Evolutionary conservation across 2,329 filamentous ascomycete genomes (phyloP), one percentile per base, ranked within the genome.

Genomic region (Colletotrichum gigasporum): DNA sequence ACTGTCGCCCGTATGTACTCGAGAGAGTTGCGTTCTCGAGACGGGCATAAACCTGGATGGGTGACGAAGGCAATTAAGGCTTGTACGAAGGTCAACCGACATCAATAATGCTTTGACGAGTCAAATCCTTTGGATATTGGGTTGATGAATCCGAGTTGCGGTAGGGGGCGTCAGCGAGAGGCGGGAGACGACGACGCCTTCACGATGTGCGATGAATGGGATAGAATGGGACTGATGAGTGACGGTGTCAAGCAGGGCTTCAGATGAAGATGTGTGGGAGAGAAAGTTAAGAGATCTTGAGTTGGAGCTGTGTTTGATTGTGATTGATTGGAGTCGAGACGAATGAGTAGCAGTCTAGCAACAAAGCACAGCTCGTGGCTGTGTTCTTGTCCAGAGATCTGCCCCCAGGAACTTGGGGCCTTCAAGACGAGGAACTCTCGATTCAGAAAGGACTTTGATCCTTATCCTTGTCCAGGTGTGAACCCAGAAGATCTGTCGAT

Each of bases 31-130:
- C 63, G 78, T 81, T 82, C 84, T 83, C 72, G 83, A 85, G 71
- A 84, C 77, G 77, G 83, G 79, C 83, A 85, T 85, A 77, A 85
- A 86, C 74, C 83, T 83, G 70, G 81, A 82, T 64, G 84, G 84
- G 75, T 85, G 82, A 72, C 82, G 82, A 73, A 86, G 79, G 76
- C 84, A 86, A 68, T 85, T 81, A 73, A 85, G 82, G 75, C 82
- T 83, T 73, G 79, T 81, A 69, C 83, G 83, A 70, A 83, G 74
- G 78, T 85, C 83, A 84, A 85, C 81, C 83, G 84, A 86, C 84
- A 86, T 86, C 83, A 85, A 85, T 82, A 71, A 83, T 72, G 80
- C 75, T 68, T 67, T 64, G 64, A 67, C 50, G 48, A 50, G 54
- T 63, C n/a, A 59, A 16, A 48, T 65, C 59, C 53, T 63, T 62